Conservation (phyloP, 306 rosid genomes). For the Prunus armeniaca region DNA sequence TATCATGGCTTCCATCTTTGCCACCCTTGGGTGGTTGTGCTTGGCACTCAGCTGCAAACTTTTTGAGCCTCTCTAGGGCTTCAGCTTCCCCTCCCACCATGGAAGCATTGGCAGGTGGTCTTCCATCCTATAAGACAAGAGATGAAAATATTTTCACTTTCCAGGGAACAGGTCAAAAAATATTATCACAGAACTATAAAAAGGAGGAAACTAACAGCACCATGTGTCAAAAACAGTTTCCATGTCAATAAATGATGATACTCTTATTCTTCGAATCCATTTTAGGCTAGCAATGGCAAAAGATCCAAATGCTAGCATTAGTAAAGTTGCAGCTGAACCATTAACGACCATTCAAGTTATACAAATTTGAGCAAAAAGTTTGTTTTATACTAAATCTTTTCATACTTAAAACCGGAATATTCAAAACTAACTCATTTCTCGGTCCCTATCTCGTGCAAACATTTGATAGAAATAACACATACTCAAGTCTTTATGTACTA, state of each 20-base stretch:
- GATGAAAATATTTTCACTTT: constrained; percentile 23
- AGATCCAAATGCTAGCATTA: neutral
- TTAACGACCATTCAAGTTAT: neutral
- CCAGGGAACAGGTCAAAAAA: neutral
- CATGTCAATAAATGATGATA: neutral
- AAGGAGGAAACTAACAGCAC: neutral
- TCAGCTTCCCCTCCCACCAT: constrained; percentile 93
- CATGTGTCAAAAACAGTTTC: neutral
- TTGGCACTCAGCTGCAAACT: constrained; percentile 77
- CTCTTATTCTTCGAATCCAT: neutral
- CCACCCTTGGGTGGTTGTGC: constrained; percentile 66
- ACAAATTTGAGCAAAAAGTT: neutral
- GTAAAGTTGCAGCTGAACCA: neutral
- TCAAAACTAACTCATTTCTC: neutral
- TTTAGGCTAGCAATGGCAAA: neutral
- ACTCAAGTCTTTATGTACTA: neutral
- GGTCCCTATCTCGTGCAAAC: neutral
- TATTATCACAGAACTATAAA: neutral
- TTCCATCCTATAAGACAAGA: constrained; percentile 59
- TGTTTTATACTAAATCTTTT: neutral
- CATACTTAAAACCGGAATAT: neutral
- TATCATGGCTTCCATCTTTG: constrained; percentile 53
- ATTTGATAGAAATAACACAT: neutral
- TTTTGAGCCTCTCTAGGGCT: constrained; percentile 76
- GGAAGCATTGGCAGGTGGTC: constrained; percentile 49